Percentiles rank a stretch among this genome's conserved stretches.
These are phyloP conservation scores for Kuraishia capsulata DNA, from an alignment of 805 yeast genomes.

Conservation along the genomic window DNA sequence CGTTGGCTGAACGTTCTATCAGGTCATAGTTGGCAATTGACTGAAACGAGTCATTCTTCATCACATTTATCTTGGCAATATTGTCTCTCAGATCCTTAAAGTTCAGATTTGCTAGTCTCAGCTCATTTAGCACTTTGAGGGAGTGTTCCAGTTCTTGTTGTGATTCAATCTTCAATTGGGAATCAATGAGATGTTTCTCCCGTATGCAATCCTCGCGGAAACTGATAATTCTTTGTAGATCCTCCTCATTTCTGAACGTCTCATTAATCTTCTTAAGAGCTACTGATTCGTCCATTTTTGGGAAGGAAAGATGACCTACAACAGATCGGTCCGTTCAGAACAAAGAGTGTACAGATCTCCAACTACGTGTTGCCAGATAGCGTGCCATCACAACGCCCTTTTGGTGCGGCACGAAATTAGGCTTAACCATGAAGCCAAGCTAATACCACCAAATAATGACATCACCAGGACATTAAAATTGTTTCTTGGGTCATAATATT, in stretches of 20 bases:
- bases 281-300: slow-evolving; percentile 7
- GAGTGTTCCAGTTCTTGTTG: slow-evolving; percentile 53
- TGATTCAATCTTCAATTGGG: slow-evolving; percentile 66
- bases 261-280: slow-evolving; percentile 14
- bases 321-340: too few relatives aligned
- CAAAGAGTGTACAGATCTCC: neutral
- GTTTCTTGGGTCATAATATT: too few relatives aligned
- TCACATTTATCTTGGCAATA: slow-evolving; percentile 32
- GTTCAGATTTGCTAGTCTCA: slow-evolving; percentile 31
- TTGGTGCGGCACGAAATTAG: too few relatives aligned
- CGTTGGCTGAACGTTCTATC: slow-evolving; percentile 55
- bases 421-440: too few relatives aligned
- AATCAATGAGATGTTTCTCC: slow-evolving; percentile 69
- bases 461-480: too few relatives aligned
- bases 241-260: slow-evolving; percentile 23
- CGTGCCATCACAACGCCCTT: too few relatives aligned
- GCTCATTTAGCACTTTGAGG: slow-evolving; percentile 29
- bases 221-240: slow-evolving; percentile 42
- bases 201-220: slow-evolving; percentile 48
- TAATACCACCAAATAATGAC: too few relatives aligned
- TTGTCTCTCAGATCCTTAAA: slow-evolving; percentile 39
- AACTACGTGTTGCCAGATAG: neutral
- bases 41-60: slow-evolving; percentile 47
- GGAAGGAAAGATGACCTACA: neutral
- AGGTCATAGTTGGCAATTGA: slow-evolving; percentile 60